A percentile compares a stretch with the other conserved stretches of the same genome.
These are phyloP conservation scores for Pythium pectinolyticum DNA, from an alignment of 352 stramenopile species.

Conservation along the genomic window DNA sequence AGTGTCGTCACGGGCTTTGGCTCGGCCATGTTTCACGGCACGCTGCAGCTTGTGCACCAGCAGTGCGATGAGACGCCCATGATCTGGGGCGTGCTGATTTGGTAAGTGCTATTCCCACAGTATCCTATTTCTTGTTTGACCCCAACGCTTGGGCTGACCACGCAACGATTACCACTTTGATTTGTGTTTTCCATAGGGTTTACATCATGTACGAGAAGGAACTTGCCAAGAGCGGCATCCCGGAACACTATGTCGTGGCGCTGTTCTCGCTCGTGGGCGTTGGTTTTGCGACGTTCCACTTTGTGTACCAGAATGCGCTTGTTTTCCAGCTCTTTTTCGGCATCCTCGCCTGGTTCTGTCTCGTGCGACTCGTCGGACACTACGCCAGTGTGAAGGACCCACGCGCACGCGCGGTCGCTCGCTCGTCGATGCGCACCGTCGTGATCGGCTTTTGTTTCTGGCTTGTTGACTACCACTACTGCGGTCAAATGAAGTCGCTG, in stretches of 20 bases:
- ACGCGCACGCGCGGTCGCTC: slow-evolving; percentile 52
- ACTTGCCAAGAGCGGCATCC: slow-evolving; percentile 49
- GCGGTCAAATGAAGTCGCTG: slow-evolving; percentile 46
- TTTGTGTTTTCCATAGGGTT: slow-evolving; percentile 37
- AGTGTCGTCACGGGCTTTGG: slow-evolving; percentile 82
- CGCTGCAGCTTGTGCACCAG: slow-evolving; percentile 77
- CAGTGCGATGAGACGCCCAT: slow-evolving; percentile 86
- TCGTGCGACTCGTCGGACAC: slow-evolving; percentile 52
- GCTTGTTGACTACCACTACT: slow-evolving; percentile 85
- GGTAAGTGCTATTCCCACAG: slow-evolving; percentile 27
- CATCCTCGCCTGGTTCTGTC: slow-evolving; percentile 49
- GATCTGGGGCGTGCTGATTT: slow-evolving; percentile 80
- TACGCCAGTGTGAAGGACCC: slow-evolving; percentile 63
- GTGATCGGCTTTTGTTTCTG: slow-evolving; percentile 69
- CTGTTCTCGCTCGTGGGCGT: slow-evolving; percentile 56
- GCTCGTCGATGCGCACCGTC: slow-evolving; percentile 59
- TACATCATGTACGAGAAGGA: slow-evolving; percentile 85
- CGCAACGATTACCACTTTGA: neutral
- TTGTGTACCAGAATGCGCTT: slow-evolving; percentile 75
- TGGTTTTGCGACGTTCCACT: slow-evolving; percentile 69
- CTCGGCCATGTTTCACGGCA: slow-evolving; percentile 85
- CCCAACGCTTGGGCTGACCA: neutral
- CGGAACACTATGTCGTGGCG: slow-evolving; percentile 42
- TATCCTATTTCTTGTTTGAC: neutral
- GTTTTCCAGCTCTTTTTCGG: slow-evolving; percentile 81